Base-by-base conservation (phyloP, 1,284 basidiomycete genomes). In the Malassezia pachydermatis region DNA sequence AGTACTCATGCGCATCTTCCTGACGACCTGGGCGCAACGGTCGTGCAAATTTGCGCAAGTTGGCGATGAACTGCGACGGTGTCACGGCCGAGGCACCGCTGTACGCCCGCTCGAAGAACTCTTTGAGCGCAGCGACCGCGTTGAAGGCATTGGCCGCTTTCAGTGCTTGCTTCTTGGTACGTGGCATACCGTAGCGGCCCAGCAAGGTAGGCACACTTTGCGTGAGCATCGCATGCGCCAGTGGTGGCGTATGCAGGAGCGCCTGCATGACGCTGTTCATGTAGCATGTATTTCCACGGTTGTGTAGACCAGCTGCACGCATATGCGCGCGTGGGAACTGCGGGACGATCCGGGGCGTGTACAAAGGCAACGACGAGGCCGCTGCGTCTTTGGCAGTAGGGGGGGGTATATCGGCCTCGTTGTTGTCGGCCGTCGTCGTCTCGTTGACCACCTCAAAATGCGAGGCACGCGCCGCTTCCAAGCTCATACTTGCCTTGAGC, bases 1-100 rank as follows among this genome's bases (percentile, higher is more conserved):
- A 80, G 67, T 98, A 98, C 73, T 99, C 94, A 73, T 99, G 94
- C 3, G 92, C 84, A 72, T 99, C 94, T 72, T 99, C 94, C 73
- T 99, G 94, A 56, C 88, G 76, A n/a, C 87, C 88, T 70, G 76
- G 79, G 41, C 83, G 81, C 78, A 98, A 82, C 58, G 88, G 84
- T 72, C 88, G 89, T 13, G 89, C 89, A 60, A 98, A 90, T 10
- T 78, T 88, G 40, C 63, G 63, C 45, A 70, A 54, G 43, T 65
- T 63, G n/a, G 47, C 34, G 30, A 60, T 55, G 46, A 69, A 65
- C 33, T 61, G 56, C 6, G 46, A 37, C 4, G 66, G 67, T 11
- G 59, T 48, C 2, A 53, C 48, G 2, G 55, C 19, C 13, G 45
- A 39, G 14, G 35, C 36, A 3, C 55, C 57, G 33, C 52, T 38